phyloP scores from a whole-genome alignment of 139 green algal genomes.

The Trebouxia sp. region DNA sequence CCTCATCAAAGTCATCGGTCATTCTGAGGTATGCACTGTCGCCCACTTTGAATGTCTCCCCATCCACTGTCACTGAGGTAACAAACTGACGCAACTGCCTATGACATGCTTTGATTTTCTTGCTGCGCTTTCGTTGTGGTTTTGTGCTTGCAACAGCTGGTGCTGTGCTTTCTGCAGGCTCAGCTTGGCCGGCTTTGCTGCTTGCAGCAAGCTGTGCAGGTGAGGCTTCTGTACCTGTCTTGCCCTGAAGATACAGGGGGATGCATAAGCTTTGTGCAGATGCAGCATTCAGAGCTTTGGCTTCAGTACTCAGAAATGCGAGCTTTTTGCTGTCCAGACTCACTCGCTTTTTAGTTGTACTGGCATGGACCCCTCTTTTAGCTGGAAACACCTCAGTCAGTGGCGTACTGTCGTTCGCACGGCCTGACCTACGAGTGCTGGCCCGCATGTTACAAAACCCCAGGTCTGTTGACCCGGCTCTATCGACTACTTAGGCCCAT shows the following conservation, averaged over 20 bases:
- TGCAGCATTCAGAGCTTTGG: too few relatives aligned
- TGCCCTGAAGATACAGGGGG: too few relatives aligned
- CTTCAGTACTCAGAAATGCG: neutral
- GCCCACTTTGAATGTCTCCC: neutral
- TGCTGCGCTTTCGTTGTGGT: neutral
- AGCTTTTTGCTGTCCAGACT: neutral
- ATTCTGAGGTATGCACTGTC: conserved; percentile 22
- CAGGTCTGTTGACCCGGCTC: too few relatives aligned
- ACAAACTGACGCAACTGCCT: conserved; percentile 2
- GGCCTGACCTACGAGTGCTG: neutral
- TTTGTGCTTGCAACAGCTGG: neutral
- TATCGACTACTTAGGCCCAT: too few relatives aligned
- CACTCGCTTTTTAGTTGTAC: neutral
- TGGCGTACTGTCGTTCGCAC: neutral
- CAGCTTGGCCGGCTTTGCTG: neutral
- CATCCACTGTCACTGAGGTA: neutral
- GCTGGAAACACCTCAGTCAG: conserved; percentile 1
- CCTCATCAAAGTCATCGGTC: conserved; percentile 6
- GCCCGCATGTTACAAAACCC: neutral
- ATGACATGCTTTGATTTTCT: neutral
- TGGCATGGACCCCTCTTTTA: neutral
- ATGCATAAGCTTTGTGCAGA: too few relatives aligned
- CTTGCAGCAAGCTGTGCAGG: neutral
- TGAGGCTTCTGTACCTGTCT: too few relatives aligned
- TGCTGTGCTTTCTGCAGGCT: neutral